phyloP scores from a whole-genome alignment of 306 rosid genomes.

The Lotus japonicus region DNA sequence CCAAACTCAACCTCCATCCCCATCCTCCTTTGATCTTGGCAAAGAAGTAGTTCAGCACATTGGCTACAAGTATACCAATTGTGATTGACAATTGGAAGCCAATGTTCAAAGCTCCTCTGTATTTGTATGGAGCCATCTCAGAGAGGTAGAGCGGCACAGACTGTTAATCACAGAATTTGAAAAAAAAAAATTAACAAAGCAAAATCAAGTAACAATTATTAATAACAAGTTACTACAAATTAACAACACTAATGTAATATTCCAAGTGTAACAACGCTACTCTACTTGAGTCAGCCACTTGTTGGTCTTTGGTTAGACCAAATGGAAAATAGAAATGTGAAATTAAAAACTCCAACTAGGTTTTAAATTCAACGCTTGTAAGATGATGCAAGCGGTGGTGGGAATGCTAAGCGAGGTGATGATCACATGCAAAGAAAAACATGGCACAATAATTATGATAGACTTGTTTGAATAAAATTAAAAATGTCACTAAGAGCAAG shows the following conservation, averaged over 20 bases:
- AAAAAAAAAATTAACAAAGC: not conserved
- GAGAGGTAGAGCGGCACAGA: constrained; percentile 88
- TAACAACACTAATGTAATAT: not conserved
- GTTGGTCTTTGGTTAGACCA: too few species aligned
- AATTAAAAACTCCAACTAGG: not conserved
- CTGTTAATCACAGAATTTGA: constrained; percentile 31
- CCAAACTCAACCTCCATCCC: constrained; percentile 97
- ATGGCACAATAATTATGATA: constrained; percentile 21
- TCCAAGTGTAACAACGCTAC: too few species aligned
- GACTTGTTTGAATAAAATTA: not conserved
- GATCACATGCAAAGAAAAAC: constrained; percentile 35
- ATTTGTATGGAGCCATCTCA: constrained; percentile 89
- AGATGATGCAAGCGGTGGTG: not conserved
- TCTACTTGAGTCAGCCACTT: too few species aligned
- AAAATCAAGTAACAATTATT: not conserved
- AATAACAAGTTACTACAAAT: not conserved
- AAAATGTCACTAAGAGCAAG: not conserved
- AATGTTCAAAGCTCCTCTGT: constrained; percentile 78
- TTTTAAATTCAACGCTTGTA: constrained; percentile 13
- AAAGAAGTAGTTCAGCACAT: constrained; percentile 75
- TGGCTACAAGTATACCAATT: constrained; percentile 74
- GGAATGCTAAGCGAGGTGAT: too few species aligned
- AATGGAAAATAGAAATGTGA: too few species aligned
- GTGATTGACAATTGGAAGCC: constrained; percentile 85
- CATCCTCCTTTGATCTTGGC: constrained; percentile 89